Conservation (phyloP, 2,329 filamentous ascomycete species). For the Chaetomiaceae sp. region DNA sequence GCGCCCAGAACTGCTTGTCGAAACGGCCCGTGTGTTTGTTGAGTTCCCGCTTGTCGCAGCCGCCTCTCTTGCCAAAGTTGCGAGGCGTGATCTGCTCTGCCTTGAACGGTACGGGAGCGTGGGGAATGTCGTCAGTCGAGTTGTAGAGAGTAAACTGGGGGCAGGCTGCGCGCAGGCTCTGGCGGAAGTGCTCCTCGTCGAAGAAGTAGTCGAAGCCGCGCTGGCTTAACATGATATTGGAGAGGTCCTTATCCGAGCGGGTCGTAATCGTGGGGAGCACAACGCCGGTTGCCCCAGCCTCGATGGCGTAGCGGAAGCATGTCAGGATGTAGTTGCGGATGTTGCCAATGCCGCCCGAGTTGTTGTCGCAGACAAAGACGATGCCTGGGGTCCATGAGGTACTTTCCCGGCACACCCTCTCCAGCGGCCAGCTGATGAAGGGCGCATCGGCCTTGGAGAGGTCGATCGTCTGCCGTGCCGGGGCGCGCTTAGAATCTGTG, state of each 20-base stretch:
- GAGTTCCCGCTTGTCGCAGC: constrained; percentile 38
- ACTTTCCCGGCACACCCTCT: constrained; percentile 39
- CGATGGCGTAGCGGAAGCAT: constrained; percentile 46
- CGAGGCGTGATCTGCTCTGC: constrained; percentile 40
- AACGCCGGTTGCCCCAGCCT: constrained; percentile 43
- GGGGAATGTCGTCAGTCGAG: constrained; percentile 35
- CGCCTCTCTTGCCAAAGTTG: constrained; percentile 36
- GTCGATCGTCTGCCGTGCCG: constrained; percentile 27
- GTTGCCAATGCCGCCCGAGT: constrained; percentile 48
- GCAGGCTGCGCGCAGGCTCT: constrained; percentile 35
- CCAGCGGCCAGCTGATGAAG: constrained; percentile 44
- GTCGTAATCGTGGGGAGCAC: constrained; percentile 43
- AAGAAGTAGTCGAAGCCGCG: constrained; percentile 45
- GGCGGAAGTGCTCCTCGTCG: constrained; percentile 42
- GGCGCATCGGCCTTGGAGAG: constrained; percentile 37
- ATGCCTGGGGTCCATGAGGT: constrained; percentile 39
- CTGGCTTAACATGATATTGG: constrained; percentile 39
- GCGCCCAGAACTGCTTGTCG: constrained; percentile 32
- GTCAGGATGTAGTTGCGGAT: constrained; percentile 49
- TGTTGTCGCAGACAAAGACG: constrained; percentile 47
- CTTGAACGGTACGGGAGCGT: constrained; percentile 30
- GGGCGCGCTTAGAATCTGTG: constrained; percentile 1
- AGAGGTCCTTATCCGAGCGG: constrained; percentile 39
- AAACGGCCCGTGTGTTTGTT: constrained; percentile 40
- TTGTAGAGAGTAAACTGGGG: constrained; percentile 42